These are phyloP conservation scores for Ophiostoma piceae DNA, from an alignment of 2,329 filamentous ascomycete genomes.

Conservation along the genomic window DNA sequence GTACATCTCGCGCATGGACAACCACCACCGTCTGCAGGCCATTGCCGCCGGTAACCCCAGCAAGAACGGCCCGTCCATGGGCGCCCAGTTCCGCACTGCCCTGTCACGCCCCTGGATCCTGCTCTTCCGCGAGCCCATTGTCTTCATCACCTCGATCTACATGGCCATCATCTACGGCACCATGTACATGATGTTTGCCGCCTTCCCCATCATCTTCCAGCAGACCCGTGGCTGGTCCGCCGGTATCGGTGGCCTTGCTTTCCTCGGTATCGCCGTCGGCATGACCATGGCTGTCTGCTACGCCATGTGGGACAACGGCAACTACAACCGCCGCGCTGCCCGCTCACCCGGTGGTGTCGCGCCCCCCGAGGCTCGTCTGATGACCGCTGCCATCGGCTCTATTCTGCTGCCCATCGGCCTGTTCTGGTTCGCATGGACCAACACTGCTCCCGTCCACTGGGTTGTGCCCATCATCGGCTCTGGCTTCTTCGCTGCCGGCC, in stretches of 20 bases:
- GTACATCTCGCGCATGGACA: constrained; percentile 44
- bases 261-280: constrained; percentile 64
- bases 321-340: constrained; percentile 45
- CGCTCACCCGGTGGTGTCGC: constrained; percentile 47
- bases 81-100: constrained; percentile 51
- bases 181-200: constrained; percentile 56
- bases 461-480: constrained; percentile 36
- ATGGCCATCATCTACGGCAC: constrained; percentile 58
- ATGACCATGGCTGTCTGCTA: constrained; percentile 56
- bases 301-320: constrained; percentile 50
- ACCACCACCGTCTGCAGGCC: constrained; percentile 19
- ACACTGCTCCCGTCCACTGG: constrained; percentile 40
- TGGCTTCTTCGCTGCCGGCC: constrained; percentile 40
- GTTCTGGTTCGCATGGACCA: constrained; percentile 67
- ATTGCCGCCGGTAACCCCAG: constrained; percentile 6
- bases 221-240: constrained; percentile 52
- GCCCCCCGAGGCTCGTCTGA: constrained; percentile 61
- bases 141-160: constrained; percentile 60
- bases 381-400: constrained; percentile 56
- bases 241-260: constrained; percentile 58
- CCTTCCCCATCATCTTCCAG: constrained; percentile 63
- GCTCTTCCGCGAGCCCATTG: constrained; percentile 66
- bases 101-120: constrained; percentile 63
- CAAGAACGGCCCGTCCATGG: constrained; percentile 36
- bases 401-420: constrained; percentile 58